Evolutionary conservation across 371 early-diverging fungal genomes (phyloP).

Genomic region (Nematocida homosporus): DNA sequence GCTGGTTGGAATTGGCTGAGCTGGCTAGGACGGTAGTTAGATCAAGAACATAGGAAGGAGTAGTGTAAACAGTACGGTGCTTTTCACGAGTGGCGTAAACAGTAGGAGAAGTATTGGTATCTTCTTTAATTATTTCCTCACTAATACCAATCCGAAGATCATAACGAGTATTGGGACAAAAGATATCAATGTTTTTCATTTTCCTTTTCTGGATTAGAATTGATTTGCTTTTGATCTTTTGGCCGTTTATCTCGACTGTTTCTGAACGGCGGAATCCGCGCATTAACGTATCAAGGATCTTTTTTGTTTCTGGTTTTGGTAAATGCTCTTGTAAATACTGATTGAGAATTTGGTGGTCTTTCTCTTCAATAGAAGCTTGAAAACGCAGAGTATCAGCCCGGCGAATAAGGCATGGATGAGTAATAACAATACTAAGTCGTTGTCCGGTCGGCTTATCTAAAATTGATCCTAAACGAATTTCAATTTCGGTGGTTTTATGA

Average conservation of each 20-base stretch:
- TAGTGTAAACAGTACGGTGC: slow-evolving; percentile 7
- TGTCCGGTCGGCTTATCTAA: slow-evolving; percentile 39
- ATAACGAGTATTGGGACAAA: slow-evolving; percentile 32
- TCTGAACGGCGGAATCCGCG: slow-evolving; percentile 37
- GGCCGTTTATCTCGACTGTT: slow-evolving; percentile 29
- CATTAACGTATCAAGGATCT: slow-evolving; percentile 35
- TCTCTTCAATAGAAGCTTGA: slow-evolving; percentile 20
- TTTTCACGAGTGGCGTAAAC: slow-evolving; percentile 11
- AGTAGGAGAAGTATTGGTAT: not conserved
- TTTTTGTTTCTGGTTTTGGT: not conserved
- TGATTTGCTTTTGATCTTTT: not conserved
- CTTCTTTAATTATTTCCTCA: slow-evolving; percentile 48
- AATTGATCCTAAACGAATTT: slow-evolving; percentile 31
- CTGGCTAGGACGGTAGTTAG: slow-evolving; percentile 10
- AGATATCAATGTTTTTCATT: slow-evolving; percentile 24
- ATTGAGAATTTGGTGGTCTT: not conserved
- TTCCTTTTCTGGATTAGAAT: slow-evolving; percentile 40
- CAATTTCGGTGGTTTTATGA: slow-evolving; percentile 26
- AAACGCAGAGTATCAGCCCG: slow-evolving; percentile 34
- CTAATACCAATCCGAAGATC: slow-evolving; percentile 46
- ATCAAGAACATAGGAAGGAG: slow-evolving; percentile 26
- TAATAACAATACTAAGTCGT: slow-evolving; percentile 1
- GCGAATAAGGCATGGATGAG: slow-evolving; percentile 47
- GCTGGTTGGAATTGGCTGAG: not conserved
- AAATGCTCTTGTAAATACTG: slow-evolving; percentile 4